Base-by-base conservation (phyloP, 768 basidiomycete species). In the Tylopilus sp. region DNA sequence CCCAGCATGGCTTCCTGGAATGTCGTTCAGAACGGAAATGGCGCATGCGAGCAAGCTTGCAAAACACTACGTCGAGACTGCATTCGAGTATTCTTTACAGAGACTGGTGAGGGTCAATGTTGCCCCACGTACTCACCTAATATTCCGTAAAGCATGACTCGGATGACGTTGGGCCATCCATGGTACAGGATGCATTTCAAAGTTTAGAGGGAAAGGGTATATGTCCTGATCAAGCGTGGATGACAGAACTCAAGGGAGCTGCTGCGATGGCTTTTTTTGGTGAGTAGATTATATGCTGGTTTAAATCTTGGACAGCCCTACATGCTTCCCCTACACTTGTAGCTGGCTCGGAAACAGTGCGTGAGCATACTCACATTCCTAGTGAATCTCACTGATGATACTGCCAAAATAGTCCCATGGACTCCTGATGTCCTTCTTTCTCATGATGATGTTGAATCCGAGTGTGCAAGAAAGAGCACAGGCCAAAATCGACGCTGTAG, bases 1-100 rank as follows among this genome's bases (percentile, higher is more conserved):
- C 17, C 59, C 59, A 7, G 3, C 57, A 11, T 60, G 59, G 59
- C 42, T 19, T n/a, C n/a, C n/a, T n/a, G n/a, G n/a, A n/a, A n/a
- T n/a, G n/a, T n/a, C n/a, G n/a, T n/a, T n/a, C n/a, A 51, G 34
- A 4, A 21, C 1, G 30, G 25, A 44, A 0, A 46, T 60, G 51
- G 51, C 26, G 6, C 19, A 7, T 10, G 45, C 45, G 4, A 25
- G 10, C 2, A 25, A 40, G n/a, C 30, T 46, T 16, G 17, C 48
- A 7, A 44, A 13, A 2, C 9, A 29, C 1, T 60, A 40, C n/a
- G 33, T 59, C 3, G 50, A 55, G 22, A 24, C 1, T 9, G n/a
- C 37, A 8, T 54, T 54, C 16, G 38, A 41, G 10, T 26, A 47
- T 19, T 53, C 58, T 16, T 3, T 59, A 26, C 41, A 41, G 19